Evolutionary conservation across 2,329 filamentous ascomycete genomes (phyloP), one percentile per base, ranked within the genome.

Genomic region (Microcyclospora pomicola): DNA sequence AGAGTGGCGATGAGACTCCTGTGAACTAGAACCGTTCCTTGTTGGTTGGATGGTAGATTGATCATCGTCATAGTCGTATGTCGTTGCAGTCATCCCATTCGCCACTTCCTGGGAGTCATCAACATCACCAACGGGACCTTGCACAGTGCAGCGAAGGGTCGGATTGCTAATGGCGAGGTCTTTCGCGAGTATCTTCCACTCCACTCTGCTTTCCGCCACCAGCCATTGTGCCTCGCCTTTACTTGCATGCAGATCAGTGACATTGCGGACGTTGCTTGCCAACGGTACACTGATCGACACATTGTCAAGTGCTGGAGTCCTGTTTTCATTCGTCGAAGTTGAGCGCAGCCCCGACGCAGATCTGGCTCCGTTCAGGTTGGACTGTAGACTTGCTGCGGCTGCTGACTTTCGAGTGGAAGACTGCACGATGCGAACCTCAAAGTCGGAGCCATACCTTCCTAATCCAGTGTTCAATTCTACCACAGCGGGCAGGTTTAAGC

Each of bases 211-310:
- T 36, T 83, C 84, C 2, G 76, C 77, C 0, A 81, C 76, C 38
- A 75, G 81, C 62, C 86, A 95, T 40, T 73, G 77, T 2, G 85
- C 86, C 48, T 96, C 88, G 28, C 87, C 88, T 46, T 76, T 77
- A 48, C 77, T 82, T 2, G 86, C 75, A 39, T 84, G 74, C 38
- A 95, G 71, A 52, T 95, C 87, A 5, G 77, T 77, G 12, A 96
- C 67, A 54, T 86, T 94, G 41, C 84, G 77, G 36, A 95, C 85
- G 16, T 76, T 73, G 3, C 73, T 63, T 2, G 88, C 83, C 9
- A 96, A 70, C 1, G 87, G 86, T 7, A 95, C 73, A 2, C 76
- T 77, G 16, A 95, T 76, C 2, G 72, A 68, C 24, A 96, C 65
- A 41, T 91, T 82, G 50, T 94, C 84, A 15, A 95, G 57, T 0